A percentile compares a stretch with the other conserved stretches of the same genome.
These are phyloP conservation scores for Lojkania enalia DNA, from an alignment of 2,329 filamentous ascomycete species.

Conservation along the genomic window DNA sequence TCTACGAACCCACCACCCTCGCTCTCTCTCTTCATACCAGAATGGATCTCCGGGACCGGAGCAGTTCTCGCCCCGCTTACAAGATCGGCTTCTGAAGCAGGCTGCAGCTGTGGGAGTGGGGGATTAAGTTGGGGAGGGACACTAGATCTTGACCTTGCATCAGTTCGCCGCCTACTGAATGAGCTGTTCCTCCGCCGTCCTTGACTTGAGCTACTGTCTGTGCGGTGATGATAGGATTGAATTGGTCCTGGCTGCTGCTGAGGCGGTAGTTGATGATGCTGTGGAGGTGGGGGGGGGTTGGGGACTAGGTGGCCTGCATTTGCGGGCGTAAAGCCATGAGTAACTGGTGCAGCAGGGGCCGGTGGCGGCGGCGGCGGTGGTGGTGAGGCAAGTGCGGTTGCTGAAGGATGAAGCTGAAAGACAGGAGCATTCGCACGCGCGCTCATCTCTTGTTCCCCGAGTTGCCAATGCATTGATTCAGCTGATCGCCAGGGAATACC, in stretches of 20 bases:
- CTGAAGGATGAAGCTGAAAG: constrained; percentile 61
- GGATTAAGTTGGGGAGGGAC: constrained; percentile 42
- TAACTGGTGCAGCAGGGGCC: no score
- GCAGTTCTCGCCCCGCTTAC: constrained; percentile 42
- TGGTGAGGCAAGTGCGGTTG: constrained; percentile 38
- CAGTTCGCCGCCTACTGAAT: constrained; percentile 38
- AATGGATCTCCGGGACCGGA: constrained; percentile 33
- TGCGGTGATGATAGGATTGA: constrained; percentile 39
- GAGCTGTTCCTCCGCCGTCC: constrained; percentile 38
- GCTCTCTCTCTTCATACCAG: constrained; percentile 33
- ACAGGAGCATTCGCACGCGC: constrained; percentile 85
- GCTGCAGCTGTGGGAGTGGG: constrained; percentile 37
- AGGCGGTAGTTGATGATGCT: constrained; percentile 33
- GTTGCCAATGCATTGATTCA: constrained; percentile 97
- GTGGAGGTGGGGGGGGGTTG: constrained; percentile 24
- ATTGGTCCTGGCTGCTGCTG: constrained; percentile 29
- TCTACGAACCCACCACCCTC: constrained; percentile 34
- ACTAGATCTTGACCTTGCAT: constrained; percentile 37
- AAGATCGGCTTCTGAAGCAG: constrained; percentile 37
- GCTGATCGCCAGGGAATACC: constrained; percentile 91
- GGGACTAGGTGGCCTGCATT: constrained; percentile 43
- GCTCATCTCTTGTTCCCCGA: constrained; percentile 93
- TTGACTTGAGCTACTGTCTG: constrained; percentile 38
- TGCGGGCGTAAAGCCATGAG: constrained; percentile 44
- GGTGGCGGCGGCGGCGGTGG: constrained; percentile 30